These are phyloP conservation scores for Solanum bukasovii DNA, from an alignment of 257 asterid genomes.

Conservation along the genomic window DNA sequence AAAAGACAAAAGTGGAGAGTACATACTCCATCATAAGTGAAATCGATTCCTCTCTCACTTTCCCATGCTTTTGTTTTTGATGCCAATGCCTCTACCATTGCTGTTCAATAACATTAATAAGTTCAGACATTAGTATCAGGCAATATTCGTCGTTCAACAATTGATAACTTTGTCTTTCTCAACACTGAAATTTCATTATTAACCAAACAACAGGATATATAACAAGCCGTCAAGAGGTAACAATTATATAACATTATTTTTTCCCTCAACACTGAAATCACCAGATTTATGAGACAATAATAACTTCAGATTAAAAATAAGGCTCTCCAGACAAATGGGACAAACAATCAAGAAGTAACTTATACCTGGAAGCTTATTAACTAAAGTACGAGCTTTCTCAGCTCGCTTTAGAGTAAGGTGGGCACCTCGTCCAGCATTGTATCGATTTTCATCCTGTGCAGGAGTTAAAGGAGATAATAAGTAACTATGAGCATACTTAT, in stretches of 20 bases:
- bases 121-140: neutral
- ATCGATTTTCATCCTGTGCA: slow-evolving; percentile 84
- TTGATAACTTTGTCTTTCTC: neutral
- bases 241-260: neutral
- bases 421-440: slow-evolving; percentile 95
- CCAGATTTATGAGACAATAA: neutral
- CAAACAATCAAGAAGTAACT: neutral
- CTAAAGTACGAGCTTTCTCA: slow-evolving; percentile 91
- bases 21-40: slow-evolving; percentile 89
- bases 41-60: slow-evolving; percentile 65
- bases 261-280: neutral
- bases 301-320: neutral
- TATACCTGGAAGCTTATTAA: slow-evolving; percentile 88
- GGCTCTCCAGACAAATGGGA: neutral
- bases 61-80: slow-evolving; percentile 79
- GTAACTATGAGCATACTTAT: neutral
- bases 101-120: slow-evolving; percentile 22
- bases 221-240: neutral
- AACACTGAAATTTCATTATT: neutral
- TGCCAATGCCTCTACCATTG: slow-evolving; percentile 85
- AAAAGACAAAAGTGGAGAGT: neutral
- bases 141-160: neutral
- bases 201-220: neutral
- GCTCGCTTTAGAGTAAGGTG: slow-evolving; percentile 95
- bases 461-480: neutral